Evolutionary conservation across 164 flowering plant species (phyloP), one percentile per base, ranked within the genome.

Genomic region (Warburgia ugandensis): DNA sequence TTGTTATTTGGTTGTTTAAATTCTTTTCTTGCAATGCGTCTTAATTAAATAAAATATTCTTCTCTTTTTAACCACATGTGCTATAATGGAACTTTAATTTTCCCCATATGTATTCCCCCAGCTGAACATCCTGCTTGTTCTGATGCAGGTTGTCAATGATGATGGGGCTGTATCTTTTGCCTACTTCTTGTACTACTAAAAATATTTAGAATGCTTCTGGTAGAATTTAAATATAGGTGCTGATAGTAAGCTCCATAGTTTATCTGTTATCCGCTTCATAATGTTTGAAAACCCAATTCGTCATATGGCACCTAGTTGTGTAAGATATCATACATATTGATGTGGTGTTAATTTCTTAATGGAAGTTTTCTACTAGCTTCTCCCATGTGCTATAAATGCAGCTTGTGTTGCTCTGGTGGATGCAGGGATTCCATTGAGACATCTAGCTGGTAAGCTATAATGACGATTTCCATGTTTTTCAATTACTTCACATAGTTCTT

Each of bases 111-210:
- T n/a, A n/a, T n/a, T n/a, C n/a, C n/a, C n/a, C n/a, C n/a, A n/a
- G n/a, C n/a, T n/a, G n/a, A n/a, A n/a, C n/a, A n/a, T n/a, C n/a
- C n/a, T n/a, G n/a, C 16, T 29, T 12, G 19, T 45, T 43, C 32
- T 23, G 49, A 16, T 70, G 75, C 91, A 90, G 98, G 98, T 91
- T 73, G 79, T 91, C 49, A 63, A 75, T 68, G 96, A 91, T 75
- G 98, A 91, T 70, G 98, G 96, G 48, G 71, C 95, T 72, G 98
- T 91, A 91, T 91, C 98, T 89, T 81, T 69, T 50, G 27, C 11
- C 29, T 16, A 36, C 35, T 35, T 28, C 25, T 19, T 56, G 12
- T 60, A 25, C 22, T 17, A 19, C 43, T 26, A 14, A 28, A 41
- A 23, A 28, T 4, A 23, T 27, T 17, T 28, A 7, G 9, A 54